Evolutionary conservation across 2,329 filamentous ascomycete genomes (phyloP).

Genomic region (Chrysoporthe austroafricana): DNA sequence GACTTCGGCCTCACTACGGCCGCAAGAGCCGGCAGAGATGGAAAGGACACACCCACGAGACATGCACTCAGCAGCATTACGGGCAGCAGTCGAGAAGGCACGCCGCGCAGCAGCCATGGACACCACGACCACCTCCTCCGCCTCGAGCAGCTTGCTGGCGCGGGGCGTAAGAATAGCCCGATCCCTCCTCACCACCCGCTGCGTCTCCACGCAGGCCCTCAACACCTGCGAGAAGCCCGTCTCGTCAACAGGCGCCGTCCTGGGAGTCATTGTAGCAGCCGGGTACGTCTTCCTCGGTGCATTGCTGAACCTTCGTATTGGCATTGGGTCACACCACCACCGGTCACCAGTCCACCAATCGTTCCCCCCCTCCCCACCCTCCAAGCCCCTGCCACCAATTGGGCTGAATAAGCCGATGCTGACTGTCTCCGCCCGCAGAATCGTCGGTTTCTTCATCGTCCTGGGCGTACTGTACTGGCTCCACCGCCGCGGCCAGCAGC

Average conservation of each 20-base stretch:
- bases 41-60: constrained; percentile 26
- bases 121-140: constrained; percentile 8
- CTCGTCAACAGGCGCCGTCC: constrained; percentile 17
- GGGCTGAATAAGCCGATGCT: not conserved
- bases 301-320: not conserved
- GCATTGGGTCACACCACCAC: not conserved
- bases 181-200: constrained; percentile 21
- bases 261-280: constrained; percentile 24
- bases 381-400: not conserved
- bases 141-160: constrained; percentile 14
- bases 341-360: not conserved
- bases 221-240: constrained; percentile 30
- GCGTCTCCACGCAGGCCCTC: constrained; percentile 11
- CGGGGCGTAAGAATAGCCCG: constrained; percentile 23
- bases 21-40: constrained; percentile 7
- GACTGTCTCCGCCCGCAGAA: constrained; percentile 12
- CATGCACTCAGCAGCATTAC: constrained; percentile 6
- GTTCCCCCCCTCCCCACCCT: too few relatives aligned
- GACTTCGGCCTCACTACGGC: not conserved
- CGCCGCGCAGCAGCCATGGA: constrained; percentile 13
- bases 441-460: constrained; percentile 20
- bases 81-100: constrained; percentile 12
- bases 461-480: constrained; percentile 23
- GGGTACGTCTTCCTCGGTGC: constrained; percentile 20
- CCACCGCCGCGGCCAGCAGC: constrained; percentile 21